These are phyloP conservation scores for Wickerhamomyces chaumierensis DNA, from an alignment of 805 yeast species.

Conservation along the genomic window DNA sequence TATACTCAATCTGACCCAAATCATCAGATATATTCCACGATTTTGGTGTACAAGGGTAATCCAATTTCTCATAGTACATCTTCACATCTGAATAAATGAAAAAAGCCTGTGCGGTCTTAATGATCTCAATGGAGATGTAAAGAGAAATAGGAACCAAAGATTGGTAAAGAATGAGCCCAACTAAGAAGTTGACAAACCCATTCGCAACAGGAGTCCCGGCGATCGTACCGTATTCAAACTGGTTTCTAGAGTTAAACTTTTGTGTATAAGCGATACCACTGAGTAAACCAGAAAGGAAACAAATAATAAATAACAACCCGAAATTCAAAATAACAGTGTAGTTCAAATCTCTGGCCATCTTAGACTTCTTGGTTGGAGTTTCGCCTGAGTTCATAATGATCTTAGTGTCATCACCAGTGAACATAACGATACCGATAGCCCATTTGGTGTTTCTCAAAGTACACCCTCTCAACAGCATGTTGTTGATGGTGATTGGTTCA, in stretches of 20 bases:
- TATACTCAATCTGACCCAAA: conserved; percentile 75
- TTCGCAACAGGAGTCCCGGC: conserved; percentile 56
- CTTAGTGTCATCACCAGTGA: conserved; percentile 72
- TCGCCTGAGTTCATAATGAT: conserved; percentile 74
- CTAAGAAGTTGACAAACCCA: conserved; percentile 66
- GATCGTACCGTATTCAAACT: conserved; percentile 58
- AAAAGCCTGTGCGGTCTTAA: conserved; percentile 72
- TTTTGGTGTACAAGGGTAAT: conserved; percentile 76
- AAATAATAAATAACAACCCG: conserved; percentile 46
- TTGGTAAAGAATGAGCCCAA: conserved; percentile 65
- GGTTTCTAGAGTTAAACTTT: conserved; percentile 40
- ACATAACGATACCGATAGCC: conserved; percentile 68
- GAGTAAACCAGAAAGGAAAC: conserved; percentile 59
- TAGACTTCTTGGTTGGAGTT: conserved; percentile 68
- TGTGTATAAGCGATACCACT: conserved; percentile 55
- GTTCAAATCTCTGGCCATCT: conserved; percentile 64
- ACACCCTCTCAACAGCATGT: conserved; percentile 64
- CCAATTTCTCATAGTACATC: conserved; percentile 58
- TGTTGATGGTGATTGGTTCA: conserved; percentile 62
- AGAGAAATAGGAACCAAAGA: conserved; percentile 76
- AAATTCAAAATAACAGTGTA: conserved; percentile 61
- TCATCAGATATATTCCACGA: conserved; percentile 83
- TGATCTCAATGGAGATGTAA: conserved; percentile 72
- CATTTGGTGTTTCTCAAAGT: conserved; percentile 72
- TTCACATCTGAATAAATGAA: conserved; percentile 68